A percentile compares a stretch with the other conserved stretches of the same genome.
Evolutionary conservation across 805 yeast genomes (phyloP).

Genomic region (Nematodospora valgi): DNA sequence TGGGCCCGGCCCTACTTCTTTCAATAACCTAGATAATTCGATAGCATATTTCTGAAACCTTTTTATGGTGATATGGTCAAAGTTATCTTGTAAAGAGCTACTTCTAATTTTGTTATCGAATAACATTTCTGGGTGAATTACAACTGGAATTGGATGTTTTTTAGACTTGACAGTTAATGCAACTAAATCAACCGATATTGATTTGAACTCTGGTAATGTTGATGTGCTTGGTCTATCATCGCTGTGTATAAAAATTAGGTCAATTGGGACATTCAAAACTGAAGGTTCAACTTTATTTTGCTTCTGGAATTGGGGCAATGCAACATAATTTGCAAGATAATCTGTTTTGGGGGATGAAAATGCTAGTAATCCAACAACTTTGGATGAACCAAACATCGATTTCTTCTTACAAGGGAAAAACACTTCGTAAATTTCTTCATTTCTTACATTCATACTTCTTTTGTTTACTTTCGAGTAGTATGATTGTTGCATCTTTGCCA

Average conservation of each 20-base stretch:
- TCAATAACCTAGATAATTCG: slow-evolving; percentile 23
- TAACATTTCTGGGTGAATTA: slow-evolving; percentile 31
- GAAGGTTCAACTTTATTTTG: slow-evolving; percentile 7
- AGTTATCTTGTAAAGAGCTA: slow-evolving; percentile 20
- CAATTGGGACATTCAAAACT: slow-evolving; percentile 27
- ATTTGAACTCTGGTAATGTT: slow-evolving; percentile 23
- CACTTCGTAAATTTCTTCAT: slow-evolving; percentile 23
- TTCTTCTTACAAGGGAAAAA: slow-evolving; percentile 28
- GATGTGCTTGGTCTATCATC: slow-evolving; percentile 12
- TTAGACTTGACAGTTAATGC: slow-evolving; percentile 30
- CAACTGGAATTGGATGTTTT: slow-evolving; percentile 31
- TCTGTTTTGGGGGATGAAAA: slow-evolving; percentile 29
- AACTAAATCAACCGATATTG: slow-evolving; percentile 27
- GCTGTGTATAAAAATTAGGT: slow-evolving; percentile 22
- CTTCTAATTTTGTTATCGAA: slow-evolving; percentile 26
- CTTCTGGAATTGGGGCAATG: slow-evolving; percentile 17
- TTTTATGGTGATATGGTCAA: slow-evolving; percentile 27
- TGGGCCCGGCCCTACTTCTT: slow-evolving; percentile 20
- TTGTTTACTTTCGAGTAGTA: slow-evolving; percentile 18
- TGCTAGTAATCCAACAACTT: slow-evolving; percentile 30
- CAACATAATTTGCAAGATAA: slow-evolving; percentile 23
- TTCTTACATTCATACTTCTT: slow-evolving; percentile 4
- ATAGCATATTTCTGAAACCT: slow-evolving; percentile 29
- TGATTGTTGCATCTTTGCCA: slow-evolving; percentile 28
- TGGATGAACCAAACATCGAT: slow-evolving; percentile 26